Base-by-base conservation (phyloP, 768 basidiomycete species). In the Suillus lakei region DNA sequence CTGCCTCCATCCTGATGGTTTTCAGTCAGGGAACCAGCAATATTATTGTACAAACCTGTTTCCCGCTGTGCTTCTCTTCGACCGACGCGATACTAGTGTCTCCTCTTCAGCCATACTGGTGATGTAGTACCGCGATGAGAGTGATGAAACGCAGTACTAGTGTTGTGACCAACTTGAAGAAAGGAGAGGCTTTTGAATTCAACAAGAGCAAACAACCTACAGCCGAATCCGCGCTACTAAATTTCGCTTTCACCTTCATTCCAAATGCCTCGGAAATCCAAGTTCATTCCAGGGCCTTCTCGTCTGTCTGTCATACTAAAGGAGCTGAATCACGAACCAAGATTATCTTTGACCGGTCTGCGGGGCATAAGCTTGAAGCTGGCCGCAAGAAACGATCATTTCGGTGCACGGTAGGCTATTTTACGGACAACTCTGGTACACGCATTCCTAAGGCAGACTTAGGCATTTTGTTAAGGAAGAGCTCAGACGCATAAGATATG, bases 381-480 rank as follows among this genome's bases (percentile, higher is more conserved):
- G 51, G 90, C 89, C 2, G 78, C 79, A 38, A 80, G 81, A 70
- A 91, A 91, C 71, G 88, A 91, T 75, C 89, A 92, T 73, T 91
- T 88, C 72, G 91, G 90, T 68, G 90, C 91, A 32, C 83, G 90
- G 92, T 91, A 62, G 86, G 41, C 28, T 39, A 30, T 65, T 34
- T 30, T 34, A 43, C 34, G 16, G 7, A 41, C 16, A 53, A 44
- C 28, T 60, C 26, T 58, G 9, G 18, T 21, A 56, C 64, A 92
- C 26, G 18, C 26, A 9, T 41, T 30, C 23, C 28, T 21, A 41
- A 59, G 16, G 21, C 39, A 41, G 15, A 59, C 26, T 9, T 41
- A 59, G 93, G 53, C 88, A 92, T 80, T 94, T 95, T 68, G 83
- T 91, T 44, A 91, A 91, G 72, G 88, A 94, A 46, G 84, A 91